phyloP scores from a whole-genome alignment of 2,329 filamentous ascomycete genomes.

The Leptographium radiaticola region DNA sequence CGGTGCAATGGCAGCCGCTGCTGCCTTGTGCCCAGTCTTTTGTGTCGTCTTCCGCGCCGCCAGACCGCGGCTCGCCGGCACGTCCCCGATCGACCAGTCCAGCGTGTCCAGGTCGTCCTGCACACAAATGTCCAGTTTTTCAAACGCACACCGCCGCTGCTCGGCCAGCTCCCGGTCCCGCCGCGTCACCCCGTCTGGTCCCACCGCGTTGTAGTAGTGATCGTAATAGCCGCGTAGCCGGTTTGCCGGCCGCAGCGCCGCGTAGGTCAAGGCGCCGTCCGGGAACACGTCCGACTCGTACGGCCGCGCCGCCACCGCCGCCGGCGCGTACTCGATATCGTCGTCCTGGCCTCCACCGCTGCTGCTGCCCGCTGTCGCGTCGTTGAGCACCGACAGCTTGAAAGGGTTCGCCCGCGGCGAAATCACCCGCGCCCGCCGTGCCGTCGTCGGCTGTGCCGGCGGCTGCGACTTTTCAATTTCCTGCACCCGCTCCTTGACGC shows the following conservation, averaged over 20 bases:
- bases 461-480: conserved; percentile 48
- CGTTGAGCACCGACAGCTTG: conserved; percentile 50
- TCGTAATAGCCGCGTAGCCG: conserved; percentile 48
- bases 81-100: conserved; percentile 45
- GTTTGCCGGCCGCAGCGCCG: conserved; percentile 45
- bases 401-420: conserved; percentile 37
- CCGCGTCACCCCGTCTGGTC: conserved; percentile 52
- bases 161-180: conserved; percentile 48
- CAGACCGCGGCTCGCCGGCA: conserved; percentile 32
- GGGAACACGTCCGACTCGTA: conserved; percentile 61
- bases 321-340: conserved; percentile 85
- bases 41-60: conserved; percentile 12
- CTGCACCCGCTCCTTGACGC: conserved; percentile 44
- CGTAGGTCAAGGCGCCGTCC: conserved; percentile 39
- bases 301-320: conserved; percentile 49
- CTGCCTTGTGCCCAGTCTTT: neutral
- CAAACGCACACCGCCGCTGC: conserved; percentile 33
- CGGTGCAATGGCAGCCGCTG: conserved; percentile 15
- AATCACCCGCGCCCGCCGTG: conserved; percentile 46
- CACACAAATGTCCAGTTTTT: conserved; percentile 53
- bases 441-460: conserved; percentile 29
- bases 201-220: conserved; percentile 48
- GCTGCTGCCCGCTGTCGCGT: conserved; percentile 18
- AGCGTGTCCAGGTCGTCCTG: conserved; percentile 51
- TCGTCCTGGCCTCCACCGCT: conserved; percentile 49